These are phyloP conservation scores for Pseudogymnoascus sp. DNA, from an alignment of 2,329 filamentous ascomycete species.

Conservation along the genomic window DNA sequence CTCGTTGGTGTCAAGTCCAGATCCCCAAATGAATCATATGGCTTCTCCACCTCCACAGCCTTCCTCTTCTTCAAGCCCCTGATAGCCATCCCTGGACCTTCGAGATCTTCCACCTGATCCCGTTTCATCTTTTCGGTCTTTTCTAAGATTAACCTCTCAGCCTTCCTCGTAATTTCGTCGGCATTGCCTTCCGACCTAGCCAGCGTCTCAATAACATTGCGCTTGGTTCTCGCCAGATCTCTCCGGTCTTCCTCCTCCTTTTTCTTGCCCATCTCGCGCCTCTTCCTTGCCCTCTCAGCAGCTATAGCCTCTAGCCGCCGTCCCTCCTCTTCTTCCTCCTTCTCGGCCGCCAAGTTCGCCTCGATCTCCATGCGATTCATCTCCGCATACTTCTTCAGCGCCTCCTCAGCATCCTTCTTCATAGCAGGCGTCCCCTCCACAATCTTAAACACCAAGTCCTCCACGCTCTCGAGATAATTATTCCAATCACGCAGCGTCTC, in stretches of 20 bases:
- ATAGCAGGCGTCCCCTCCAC: conserved; percentile 60
- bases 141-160: conserved; percentile 57
- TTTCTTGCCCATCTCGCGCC: conserved; percentile 53
- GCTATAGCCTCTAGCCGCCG: conserved; percentile 53
- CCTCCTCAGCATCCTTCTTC: conserved; percentile 37
- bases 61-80: conserved; percentile 67
- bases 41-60: conserved; percentile 55
- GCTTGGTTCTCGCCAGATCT: conserved; percentile 53
- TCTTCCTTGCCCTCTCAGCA: conserved; percentile 54
- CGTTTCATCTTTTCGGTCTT: conserved; percentile 51
- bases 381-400: conserved; percentile 61
- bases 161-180: conserved; percentile 46
- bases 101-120: conserved; percentile 15
- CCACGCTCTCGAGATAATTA: conserved; percentile 88
- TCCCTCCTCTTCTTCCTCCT: conserved; percentile 46
- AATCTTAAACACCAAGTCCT: conserved; percentile 83
- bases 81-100: conserved; percentile 48
- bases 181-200: conserved; percentile 54
- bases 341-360: conserved; percentile 46
- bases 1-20: conserved; percentile 60
- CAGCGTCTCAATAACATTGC: conserved; percentile 63
- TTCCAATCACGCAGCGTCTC: conserved; percentile 77
- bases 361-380: conserved; percentile 63
- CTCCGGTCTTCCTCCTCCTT: conserved; percentile 65
- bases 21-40: conserved; percentile 85